Conservation (phyloP, 345 rosid species). For the Draba incana region DNA sequence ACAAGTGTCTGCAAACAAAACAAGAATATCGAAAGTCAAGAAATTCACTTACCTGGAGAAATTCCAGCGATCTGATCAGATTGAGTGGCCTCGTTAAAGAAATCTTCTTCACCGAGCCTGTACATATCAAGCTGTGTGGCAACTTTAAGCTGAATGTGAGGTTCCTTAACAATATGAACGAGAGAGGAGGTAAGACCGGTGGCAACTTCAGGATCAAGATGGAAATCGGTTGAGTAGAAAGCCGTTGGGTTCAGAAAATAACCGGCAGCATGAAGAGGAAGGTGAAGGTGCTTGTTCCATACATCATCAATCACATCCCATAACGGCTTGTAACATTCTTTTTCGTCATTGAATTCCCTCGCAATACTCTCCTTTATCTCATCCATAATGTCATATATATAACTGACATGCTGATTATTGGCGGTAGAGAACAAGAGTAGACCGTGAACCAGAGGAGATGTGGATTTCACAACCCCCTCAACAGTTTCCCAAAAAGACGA, state of each 20-base stretch:
- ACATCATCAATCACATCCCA: slow-evolving; percentile 68
- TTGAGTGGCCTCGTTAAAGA: slow-evolving; percentile 52
- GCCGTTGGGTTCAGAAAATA: slow-evolving; percentile 61
- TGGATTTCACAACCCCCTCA: slow-evolving; percentile 47
- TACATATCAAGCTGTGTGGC: slow-evolving; percentile 51
- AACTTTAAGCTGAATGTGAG: slow-evolving; percentile 38
- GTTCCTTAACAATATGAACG: slow-evolving; percentile 45
- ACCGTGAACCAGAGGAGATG: slow-evolving; percentile 52
- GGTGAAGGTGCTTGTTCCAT: slow-evolving; percentile 55
- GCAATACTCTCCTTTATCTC: slow-evolving; percentile 57
- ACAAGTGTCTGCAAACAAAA: neutral
- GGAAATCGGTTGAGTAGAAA: slow-evolving; percentile 56
- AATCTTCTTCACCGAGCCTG: slow-evolving; percentile 41
- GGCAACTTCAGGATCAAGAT: slow-evolving; percentile 52
- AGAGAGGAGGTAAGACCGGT: slow-evolving; percentile 51
- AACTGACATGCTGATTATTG: slow-evolving; percentile 54
- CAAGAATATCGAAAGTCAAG: neutral
- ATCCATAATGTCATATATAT: slow-evolving; percentile 66
- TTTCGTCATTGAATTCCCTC: slow-evolving; percentile 34
- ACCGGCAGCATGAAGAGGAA: slow-evolving; percentile 71
- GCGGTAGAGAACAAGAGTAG: slow-evolving; percentile 41
- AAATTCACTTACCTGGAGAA: slow-evolving; percentile 50
- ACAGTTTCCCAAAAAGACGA: slow-evolving; percentile 54
- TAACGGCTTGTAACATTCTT: slow-evolving; percentile 45
- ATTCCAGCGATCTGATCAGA: slow-evolving; percentile 40